Conservation (phyloP, 495 filamentous ascomycete species). For the Cenococcum geophilum region DNA sequence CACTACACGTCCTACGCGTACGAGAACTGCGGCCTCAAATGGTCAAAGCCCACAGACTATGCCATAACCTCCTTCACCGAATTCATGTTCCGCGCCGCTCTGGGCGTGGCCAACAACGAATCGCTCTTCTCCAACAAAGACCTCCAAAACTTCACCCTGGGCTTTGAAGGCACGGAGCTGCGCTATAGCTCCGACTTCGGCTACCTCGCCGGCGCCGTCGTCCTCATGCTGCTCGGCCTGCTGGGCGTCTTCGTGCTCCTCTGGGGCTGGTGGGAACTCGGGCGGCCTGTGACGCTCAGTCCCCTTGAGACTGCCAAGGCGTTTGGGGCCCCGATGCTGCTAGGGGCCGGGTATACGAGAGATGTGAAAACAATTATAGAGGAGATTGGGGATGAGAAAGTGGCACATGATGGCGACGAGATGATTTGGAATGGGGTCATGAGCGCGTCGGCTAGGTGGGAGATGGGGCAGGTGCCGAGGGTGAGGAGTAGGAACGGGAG, state of each 20-base stretch:
- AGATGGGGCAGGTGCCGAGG: conserved; percentile 2
- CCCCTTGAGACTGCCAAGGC: conserved; percentile 25
- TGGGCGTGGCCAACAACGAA: not conserved
- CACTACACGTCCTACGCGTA: conserved; percentile 4
- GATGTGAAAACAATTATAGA: conserved; percentile 18
- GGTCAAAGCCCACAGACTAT: conserved; percentile 7
- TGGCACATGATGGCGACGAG: conserved; percentile 24
- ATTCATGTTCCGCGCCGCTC: conserved; percentile 19
- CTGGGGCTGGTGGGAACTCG: conserved; percentile 25
- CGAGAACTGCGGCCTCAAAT: conserved; percentile 1
- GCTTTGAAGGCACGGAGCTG: conserved; percentile 9
- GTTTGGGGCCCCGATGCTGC: conserved; percentile 24
- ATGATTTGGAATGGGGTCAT: conserved; percentile 23
- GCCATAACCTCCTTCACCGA: conserved; percentile 7
- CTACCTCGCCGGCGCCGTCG: conserved; percentile 14
- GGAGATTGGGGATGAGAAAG: conserved; percentile 22
- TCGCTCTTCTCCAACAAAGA: not conserved
- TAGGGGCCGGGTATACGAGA: conserved; percentile 13
- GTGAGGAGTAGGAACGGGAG: not conserved
- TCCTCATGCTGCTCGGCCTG: conserved; percentile 18
- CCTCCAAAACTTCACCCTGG: conserved; percentile 12
- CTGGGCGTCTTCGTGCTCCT: conserved; percentile 12
- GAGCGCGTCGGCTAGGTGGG: conserved; percentile 9
- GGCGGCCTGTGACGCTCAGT: conserved; percentile 14
- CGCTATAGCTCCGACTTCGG: conserved; percentile 13